Percentiles rank a stretch among this genome's conserved stretches.
These are phyloP conservation scores for Colletotrichum cuscutae DNA, from an alignment of 2,329 filamentous ascomycete species.

Conservation along the genomic window DNA sequence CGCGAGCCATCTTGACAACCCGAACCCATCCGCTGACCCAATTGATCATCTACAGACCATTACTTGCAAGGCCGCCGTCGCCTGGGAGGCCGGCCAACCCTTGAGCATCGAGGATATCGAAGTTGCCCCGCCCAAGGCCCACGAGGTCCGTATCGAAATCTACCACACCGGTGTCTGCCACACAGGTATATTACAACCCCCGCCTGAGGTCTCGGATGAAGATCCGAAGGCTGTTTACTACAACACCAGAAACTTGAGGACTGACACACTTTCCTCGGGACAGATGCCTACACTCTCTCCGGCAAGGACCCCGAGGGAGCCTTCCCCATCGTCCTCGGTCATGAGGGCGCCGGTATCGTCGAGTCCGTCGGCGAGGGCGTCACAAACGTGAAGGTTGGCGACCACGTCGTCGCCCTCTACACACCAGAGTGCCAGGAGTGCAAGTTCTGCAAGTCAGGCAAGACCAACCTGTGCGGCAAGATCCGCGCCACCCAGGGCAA, in stretches of 20 bases:
- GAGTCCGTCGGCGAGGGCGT: slow-evolving; percentile 96
- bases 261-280: not conserved
- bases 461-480: slow-evolving; percentile 99
- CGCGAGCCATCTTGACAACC: not conserved
- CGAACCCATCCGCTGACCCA: slow-evolving; percentile 18
- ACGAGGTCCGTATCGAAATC: slow-evolving; percentile 97
- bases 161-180: slow-evolving; percentile 99
- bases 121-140: slow-evolving; percentile 86
- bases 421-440: slow-evolving; percentile 97
- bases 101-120: slow-evolving; percentile 92
- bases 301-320: slow-evolving; percentile 98
- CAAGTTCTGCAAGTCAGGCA: slow-evolving; percentile 99
- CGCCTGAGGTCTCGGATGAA: slow-evolving; percentile 23
- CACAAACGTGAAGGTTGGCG: slow-evolving; percentile 91
- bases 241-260: no score
- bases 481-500: slow-evolving; percentile 94
- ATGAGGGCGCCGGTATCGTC: slow-evolving; percentile 91
- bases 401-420: slow-evolving; percentile 91
- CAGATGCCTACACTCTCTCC: slow-evolving; percentile 92
- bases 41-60: slow-evolving; percentile 72
- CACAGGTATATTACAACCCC: slow-evolving; percentile 71
- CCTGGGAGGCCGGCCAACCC: slow-evolving; percentile 95
- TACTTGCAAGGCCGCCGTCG: slow-evolving; percentile 96
- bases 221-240: not conserved
- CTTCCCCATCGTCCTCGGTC: slow-evolving; percentile 88